These are phyloP conservation scores for Nicotiana rustica DNA, from an alignment of 305 asterid genomes.

Conservation along the genomic window DNA sequence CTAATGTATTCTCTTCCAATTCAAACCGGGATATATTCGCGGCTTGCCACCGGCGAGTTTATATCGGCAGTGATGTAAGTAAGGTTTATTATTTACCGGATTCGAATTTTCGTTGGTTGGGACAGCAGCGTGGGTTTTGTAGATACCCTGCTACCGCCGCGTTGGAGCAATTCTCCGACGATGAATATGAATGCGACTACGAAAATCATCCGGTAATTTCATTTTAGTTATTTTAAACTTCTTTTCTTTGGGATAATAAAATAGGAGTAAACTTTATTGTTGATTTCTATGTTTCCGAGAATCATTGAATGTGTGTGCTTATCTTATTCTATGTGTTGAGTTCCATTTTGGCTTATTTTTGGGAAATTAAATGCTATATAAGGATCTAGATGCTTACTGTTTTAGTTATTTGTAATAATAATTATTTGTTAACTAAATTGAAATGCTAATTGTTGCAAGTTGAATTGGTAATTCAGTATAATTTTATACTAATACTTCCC, in stretches of 20 bases:
- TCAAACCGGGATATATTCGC: not conserved
- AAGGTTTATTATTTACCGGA: not conserved
- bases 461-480: not conserved
- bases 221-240: not conserved
- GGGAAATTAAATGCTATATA: not conserved
- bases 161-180: slow-evolving; percentile 92
- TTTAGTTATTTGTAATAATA: not conserved
- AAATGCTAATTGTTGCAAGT: not conserved
- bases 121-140: slow-evolving; percentile 50
- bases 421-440: not conserved
- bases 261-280: not conserved
- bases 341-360: not conserved
- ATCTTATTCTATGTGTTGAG: not conserved
- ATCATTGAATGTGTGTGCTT: not conserved
- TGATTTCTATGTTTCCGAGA: not conserved
- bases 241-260: not conserved
- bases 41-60: not conserved
- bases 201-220: slow-evolving; percentile 75
- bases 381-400: not conserved
- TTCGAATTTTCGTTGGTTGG: not conserved
- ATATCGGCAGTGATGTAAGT: not conserved
- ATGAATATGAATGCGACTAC: slow-evolving; percentile 94
- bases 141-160: slow-evolving; percentile 52
- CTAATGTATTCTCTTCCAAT: not conserved
- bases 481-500: not conserved